These are phyloP conservation scores for Alternaria novae-zelandiae DNA, from an alignment of 2,329 filamentous ascomycete species.

Conservation along the genomic window DNA sequence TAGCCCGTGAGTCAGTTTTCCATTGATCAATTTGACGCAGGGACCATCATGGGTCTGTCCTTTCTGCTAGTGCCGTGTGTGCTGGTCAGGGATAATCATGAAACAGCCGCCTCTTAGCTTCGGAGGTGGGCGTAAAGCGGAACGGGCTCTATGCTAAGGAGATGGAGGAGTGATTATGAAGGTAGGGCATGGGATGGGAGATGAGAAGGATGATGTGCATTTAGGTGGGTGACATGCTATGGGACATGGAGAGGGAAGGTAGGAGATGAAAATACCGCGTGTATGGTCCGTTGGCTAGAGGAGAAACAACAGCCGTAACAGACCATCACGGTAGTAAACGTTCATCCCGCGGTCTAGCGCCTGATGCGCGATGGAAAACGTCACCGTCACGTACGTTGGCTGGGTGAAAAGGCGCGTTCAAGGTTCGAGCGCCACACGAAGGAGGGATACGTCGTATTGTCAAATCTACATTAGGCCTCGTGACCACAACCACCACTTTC, in stretches of 20 bases:
- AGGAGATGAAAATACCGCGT: too few species aligned
- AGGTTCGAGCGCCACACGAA: not conserved
- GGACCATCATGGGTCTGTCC: not conserved
- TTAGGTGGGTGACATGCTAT: not conserved
- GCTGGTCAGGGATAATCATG: not conserved
- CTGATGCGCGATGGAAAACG: not conserved
- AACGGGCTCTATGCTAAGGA: not conserved
- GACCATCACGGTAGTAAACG: not conserved
- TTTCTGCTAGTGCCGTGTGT: not conserved
- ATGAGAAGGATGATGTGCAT: not conserved
- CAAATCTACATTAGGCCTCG: not conserved
- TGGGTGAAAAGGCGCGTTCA: not conserved
- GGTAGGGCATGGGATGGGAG: not conserved
- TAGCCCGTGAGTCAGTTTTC: not conserved
- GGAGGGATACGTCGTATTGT: not conserved
- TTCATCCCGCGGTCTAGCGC: not conserved
- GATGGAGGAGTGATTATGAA: not conserved
- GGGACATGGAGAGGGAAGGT: not conserved
- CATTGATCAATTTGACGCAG: not conserved
- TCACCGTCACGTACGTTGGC: not conserved
- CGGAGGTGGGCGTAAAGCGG: not conserved
- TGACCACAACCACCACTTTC: not conserved
- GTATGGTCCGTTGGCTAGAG: not conserved
- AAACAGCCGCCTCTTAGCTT: not conserved
- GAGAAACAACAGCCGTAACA: not conserved